Evolutionary conservation across 2,329 filamentous ascomycete genomes (phyloP), one percentile per base, ranked within the genome.

Genomic region (Colletotrichum karsti): DNA sequence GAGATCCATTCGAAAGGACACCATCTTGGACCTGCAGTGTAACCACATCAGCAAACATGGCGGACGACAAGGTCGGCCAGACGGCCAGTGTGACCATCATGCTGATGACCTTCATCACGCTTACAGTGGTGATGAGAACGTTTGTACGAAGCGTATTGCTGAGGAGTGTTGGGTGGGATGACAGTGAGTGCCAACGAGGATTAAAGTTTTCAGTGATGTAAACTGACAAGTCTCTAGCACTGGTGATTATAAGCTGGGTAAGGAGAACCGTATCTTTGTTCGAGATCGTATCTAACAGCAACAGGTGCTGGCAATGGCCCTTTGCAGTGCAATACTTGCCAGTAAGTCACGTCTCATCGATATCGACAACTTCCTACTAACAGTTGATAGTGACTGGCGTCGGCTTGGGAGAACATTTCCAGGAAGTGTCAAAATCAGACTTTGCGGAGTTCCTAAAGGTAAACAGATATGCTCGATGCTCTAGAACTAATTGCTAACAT

Each of bases 191-290:
- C 5, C n/a, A 7, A 5, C 24, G 44, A 26, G 9, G 13, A 20
- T 35, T 54, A 22, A 7, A 20, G 13, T 6, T 53, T 20, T 7
- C n/a, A 24, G 18, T 20, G 18, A 26, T 8, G 30, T 20, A 24
- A 13, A 51, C 60, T 69, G 28, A 70, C 56, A 12, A n/a, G 22
- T 12, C 8, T 30, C 24, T 60, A 70, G 69, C 56, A 42, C 44
- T 70, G 30, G 65, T 70, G 22, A 50, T 69, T 22, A 48, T 51
- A 8, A 70, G 69, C 48, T 70, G 67, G 60, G 69, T 70, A 64
- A 22, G 30, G 24, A 37, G 8, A n/a, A 22, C 15, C 5, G 3
- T 18, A 7, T n/a, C 13, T 5, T 5, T 7, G 4, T n/a, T 30
- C 22, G 2, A n/a, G 7, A 7, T 10, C 0, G 5, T 26, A 7